These are phyloP conservation scores for Acanthamoeba lenticulata DNA, from an alignment of 208 protist species.

Conservation along the genomic window DNA sequence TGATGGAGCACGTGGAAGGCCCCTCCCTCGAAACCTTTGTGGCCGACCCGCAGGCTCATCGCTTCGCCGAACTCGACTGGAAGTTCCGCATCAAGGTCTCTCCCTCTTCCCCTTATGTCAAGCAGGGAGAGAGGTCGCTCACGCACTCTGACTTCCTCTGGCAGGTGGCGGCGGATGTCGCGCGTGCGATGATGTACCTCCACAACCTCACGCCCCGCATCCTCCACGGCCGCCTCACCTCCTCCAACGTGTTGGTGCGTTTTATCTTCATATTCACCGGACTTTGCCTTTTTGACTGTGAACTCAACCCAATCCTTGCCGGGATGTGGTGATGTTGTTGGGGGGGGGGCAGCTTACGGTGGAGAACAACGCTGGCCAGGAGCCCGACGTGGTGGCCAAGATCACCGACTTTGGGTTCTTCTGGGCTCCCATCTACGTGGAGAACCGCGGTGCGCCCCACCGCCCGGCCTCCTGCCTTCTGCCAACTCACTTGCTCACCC, in stretches of 20 bases:
- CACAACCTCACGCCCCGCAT: conserved; percentile 58
- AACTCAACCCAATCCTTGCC: too few relatives aligned
- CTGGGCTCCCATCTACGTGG: neutral
- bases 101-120: neutral
- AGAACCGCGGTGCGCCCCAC: neutral
- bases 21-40: neutral
- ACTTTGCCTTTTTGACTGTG: too few relatives aligned
- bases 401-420: conserved; percentile 14
- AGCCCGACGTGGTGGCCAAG: conserved; percentile 15
- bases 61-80: neutral
- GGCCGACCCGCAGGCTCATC: neutral
- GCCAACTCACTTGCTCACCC: neutral
- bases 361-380: neutral
- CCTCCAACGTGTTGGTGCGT: conserved; percentile 67
- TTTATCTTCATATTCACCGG: neutral
- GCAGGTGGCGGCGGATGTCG: conserved; percentile 50
- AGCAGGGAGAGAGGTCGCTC: neutral
- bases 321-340: too few relatives aligned
- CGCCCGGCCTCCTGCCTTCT: neutral
- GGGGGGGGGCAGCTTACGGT: neutral
- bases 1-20: conserved; percentile 6
- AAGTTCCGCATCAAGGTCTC: conserved; percentile 11
- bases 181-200: conserved; percentile 72
- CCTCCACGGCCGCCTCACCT: conserved; percentile 67
- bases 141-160: too few relatives aligned